phyloP scores from a whole-genome alignment of 1,139 yeast species.

The Saccharomyces hybrid region DNA sequence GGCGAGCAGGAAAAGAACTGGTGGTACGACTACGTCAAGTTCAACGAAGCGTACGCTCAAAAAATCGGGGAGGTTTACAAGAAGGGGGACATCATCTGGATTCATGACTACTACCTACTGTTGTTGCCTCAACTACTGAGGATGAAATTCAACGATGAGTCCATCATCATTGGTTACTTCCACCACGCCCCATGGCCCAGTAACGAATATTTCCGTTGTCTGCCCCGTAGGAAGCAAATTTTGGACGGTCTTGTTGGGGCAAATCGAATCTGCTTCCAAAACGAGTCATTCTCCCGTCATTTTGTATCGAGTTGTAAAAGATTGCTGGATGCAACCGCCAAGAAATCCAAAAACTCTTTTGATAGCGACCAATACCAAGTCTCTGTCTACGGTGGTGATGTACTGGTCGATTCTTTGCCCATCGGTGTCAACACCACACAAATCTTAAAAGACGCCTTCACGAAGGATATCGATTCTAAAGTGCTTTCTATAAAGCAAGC shows the following conservation, averaged over 20 bases:
- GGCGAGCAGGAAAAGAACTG: constrained; percentile 69
- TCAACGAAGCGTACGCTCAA: constrained; percentile 85
- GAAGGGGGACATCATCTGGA: constrained; percentile 92
- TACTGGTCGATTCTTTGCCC: constrained; percentile 68
- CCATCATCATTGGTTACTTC: constrained; percentile 62
- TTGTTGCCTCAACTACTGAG: constrained; percentile 80
- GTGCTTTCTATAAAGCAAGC: constrained; percentile 52
- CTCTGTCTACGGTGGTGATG: constrained; percentile 67
- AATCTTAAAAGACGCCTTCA: constrained; percentile 54
- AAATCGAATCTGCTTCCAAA: constrained; percentile 78
- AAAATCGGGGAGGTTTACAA: constrained; percentile 63
- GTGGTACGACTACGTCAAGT: constrained; percentile 88
- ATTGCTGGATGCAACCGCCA: constrained; percentile 58
- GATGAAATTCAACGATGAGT: constrained; percentile 70
- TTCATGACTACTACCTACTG: constrained; percentile 85
- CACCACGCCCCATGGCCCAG: constrained; percentile 92
- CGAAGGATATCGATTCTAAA: constrained; percentile 38
- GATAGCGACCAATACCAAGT: constrained; percentile 36
- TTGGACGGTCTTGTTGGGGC: constrained; percentile 90
- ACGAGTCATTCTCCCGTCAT: constrained; percentile 80
- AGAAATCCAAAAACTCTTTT: constrained; percentile 25
- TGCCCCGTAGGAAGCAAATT: constrained; percentile 73
- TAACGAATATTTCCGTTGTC: constrained; percentile 85
- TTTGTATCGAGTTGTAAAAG: constrained; percentile 85
- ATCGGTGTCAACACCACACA: constrained; percentile 74